phyloP scores from a whole-genome alignment of 345 rosid species.

The Camelina hispida region DNA sequence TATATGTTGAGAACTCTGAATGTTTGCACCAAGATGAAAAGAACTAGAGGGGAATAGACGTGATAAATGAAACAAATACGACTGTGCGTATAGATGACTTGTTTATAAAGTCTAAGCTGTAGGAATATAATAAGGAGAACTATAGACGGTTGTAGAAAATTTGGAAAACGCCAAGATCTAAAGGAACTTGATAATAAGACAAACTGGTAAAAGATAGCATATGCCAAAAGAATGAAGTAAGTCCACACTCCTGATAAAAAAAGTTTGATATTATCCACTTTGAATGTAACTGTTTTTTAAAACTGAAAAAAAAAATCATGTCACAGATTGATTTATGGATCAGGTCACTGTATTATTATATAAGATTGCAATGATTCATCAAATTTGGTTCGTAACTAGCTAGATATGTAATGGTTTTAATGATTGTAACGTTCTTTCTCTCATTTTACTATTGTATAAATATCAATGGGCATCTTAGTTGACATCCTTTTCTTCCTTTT shows the following conservation, averaged over 20 bases:
- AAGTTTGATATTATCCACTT: conserved; percentile 54
- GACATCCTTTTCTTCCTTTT: conserved; percentile 10
- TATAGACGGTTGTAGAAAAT: conserved; percentile 12
- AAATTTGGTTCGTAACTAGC: neutral
- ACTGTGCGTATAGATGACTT: neutral
- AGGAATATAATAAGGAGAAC: neutral
- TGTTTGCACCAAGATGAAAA: too few species aligned
- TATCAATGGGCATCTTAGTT: neutral
- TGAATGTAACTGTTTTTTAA: neutral
- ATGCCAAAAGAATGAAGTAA: conserved; percentile 43
- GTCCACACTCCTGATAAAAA: conserved; percentile 30
- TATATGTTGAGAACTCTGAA: too few species aligned
- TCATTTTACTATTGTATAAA: neutral
- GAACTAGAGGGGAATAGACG: too few species aligned
- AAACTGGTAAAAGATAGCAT: conserved; percentile 40
- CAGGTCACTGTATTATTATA: conserved; percentile 7
- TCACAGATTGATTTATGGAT: neutral
- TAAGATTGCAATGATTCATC: conserved; percentile 1
- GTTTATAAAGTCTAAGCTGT: conserved; percentile 8
- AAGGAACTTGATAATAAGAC: conserved; percentile 33
- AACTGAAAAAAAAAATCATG: neutral
- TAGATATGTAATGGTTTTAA: neutral
- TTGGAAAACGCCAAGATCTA: conserved; percentile 38
- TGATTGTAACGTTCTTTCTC: neutral
- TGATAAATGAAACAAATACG: too few species aligned